Evolutionary conservation across 1,284 basidiomycete genomes (phyloP), one percentile per base, ranked within the genome.

Genomic region (Vanrija pseudolonga): DNA sequence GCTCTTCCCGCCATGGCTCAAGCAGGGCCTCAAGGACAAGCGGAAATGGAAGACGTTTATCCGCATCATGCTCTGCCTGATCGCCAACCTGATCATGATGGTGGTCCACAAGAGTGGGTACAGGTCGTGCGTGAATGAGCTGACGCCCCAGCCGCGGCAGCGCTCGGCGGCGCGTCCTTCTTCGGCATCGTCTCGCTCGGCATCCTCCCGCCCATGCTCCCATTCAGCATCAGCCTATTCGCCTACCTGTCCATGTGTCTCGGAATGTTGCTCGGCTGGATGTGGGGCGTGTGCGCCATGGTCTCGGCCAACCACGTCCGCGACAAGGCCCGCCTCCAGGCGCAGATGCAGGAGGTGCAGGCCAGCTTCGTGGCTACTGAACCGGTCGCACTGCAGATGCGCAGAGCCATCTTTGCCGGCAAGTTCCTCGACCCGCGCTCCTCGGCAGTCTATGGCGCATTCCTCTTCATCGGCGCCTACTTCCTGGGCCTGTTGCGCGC

Each of bases 191-290:
- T 77, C 28, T 53, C 62, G 23, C 50, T 59, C 15, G 50, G 65
- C 40, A 76, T 78, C 59, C 47, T 74, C 7, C 70, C 76, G 7
- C 74, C 76, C 1, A 64, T 45, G 8, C 66, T 77, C 60, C 69
- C 76, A 0, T 18, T 72, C 19, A 61, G 64, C 17, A 50, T 77
- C 4, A 74, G 68, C 61, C 20, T 73, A 18, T 67, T 76, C 46
- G 78, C 76, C 8, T 76, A 82, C 6, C 56, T 77, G 4, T 83
- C 81, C 1, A 63, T 87, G 19, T 66, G 82, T 2, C 19, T 83
- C 54, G 87, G 88, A 0, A 79, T 87, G 72, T 73, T 81, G 2
- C 47, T 87, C 5, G 88, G 88, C 8, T 90, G 89, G 88, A 88
- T 83, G 0, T 82, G 86, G 78, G 85, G 85, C 5, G 80, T 77